Percentiles rank a stretch among this genome's conserved stretches.
Conservation (phyloP, 495 filamentous ascomycete genomes). For the Aspergillus haitiensis region DNA sequence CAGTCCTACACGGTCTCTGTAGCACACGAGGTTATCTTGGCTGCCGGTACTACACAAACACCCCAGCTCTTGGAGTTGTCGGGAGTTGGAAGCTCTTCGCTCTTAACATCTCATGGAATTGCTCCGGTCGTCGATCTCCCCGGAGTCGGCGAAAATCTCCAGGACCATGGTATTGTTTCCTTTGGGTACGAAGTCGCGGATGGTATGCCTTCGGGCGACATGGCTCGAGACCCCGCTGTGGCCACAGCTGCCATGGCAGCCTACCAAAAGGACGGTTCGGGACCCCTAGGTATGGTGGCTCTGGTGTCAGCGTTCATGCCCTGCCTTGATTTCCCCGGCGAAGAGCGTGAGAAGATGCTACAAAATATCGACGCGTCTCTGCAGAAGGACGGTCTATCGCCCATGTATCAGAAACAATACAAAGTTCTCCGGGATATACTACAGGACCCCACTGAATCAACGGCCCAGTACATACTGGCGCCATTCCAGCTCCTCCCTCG, state of each 20-base stretch:
- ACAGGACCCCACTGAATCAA: constrained; percentile 19
- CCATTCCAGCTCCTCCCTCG: constrained; percentile 22
- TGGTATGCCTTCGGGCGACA: constrained; percentile 10
- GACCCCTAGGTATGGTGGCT: constrained; percentile 23
- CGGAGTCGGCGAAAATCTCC: constrained; percentile 51
- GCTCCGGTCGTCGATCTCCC: constrained; percentile 26
- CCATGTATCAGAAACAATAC: not conserved
- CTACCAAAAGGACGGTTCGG: constrained; percentile 23
- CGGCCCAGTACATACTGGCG: constrained; percentile 23
- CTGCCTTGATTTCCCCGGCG: constrained; percentile 8
- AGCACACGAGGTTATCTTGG: constrained; percentile 57
- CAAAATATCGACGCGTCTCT: not conserved
- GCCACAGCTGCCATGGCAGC: constrained; percentile 25
- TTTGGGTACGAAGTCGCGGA: constrained; percentile 5
- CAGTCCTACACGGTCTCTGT: constrained; percentile 39
- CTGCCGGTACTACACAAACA: constrained; percentile 57
- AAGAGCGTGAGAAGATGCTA: constrained; percentile 7
- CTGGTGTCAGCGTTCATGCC: constrained; percentile 26
- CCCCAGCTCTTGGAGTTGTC: constrained; percentile 63
- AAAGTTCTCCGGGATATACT: constrained; percentile 15
- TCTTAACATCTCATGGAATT: constrained; percentile 16
- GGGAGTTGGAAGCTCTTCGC: constrained; percentile 49
- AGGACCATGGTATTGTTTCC: constrained; percentile 39
- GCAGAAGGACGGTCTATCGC: not conserved
- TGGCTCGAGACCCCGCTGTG: constrained; percentile 17